Evolutionary conservation across 768 basidiomycete species (phyloP), one percentile per base, ranked within the genome.

Genomic region (Cystobasidium tubakii): DNA sequence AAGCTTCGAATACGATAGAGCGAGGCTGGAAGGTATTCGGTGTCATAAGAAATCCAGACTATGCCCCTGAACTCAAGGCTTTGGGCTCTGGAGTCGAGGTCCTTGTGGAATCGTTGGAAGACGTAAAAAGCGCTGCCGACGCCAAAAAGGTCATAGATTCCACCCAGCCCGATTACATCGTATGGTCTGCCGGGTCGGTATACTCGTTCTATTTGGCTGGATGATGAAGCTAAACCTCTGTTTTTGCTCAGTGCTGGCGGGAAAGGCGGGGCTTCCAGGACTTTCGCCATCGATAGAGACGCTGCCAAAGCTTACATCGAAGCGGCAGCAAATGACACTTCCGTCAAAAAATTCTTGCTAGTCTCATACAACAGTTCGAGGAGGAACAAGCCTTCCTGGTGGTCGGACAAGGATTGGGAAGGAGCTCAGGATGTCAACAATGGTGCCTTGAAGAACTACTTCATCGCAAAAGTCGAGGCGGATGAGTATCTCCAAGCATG

Each of bases 381-480:
- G 21, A 23, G 34, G 23, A 71, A 33, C 15, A 53, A 55, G 34
- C 33, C 69, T 2, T 29, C 69, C n/a, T 71, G 69, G 69, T 71
- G 69, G 69, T 55, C 54, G 1, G 69, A 71, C n/a, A 53, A 55
- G n/a, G 69, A 71, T 54, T 71, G 69, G 69, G 36, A 53, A 36
- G 50, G 46, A 1, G 50, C 69, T 12, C 69, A 60, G 17, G 55
- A 71, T 6, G 54, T 71, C 21, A 71, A 71, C 54, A 43, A 69
- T 12, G 44, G 31, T n/a, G 44, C 55, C 19, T 36, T 71, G 27
- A 36, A 36, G n/a, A 62, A 71, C 29, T 71, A 71, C 25, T 44
- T 15, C 39, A 43, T 13, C 21, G 83, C 81, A 66, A 85, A 85
- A 75, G 82, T 82, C 70, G 80, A 82, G 34, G 85, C 84, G 1